Percentiles rank a stretch among this genome's conserved stretches.
These are phyloP conservation scores for Irineochytrium annulatum DNA, from an alignment of 192 early-diverging fungal species.

Conservation along the genomic window DNA sequence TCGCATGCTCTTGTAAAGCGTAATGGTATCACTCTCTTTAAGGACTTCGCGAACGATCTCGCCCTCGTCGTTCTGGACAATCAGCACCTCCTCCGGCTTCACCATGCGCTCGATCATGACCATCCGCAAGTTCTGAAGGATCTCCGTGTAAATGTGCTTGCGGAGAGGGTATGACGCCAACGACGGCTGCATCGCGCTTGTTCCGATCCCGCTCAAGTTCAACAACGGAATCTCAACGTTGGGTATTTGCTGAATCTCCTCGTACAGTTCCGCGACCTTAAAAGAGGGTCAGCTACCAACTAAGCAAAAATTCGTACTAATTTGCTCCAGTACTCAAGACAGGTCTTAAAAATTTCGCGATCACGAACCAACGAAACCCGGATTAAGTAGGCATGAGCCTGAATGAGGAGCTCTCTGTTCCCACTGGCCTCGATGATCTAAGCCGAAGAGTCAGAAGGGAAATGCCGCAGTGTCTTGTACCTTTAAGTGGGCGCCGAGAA, in stretches of 20 bases:
- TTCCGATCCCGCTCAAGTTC: constrained; percentile 51
- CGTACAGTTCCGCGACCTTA: constrained; percentile 78
- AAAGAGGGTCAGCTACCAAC: neutral
- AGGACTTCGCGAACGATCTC: constrained; percentile 97
- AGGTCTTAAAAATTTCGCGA: constrained; percentile 96
- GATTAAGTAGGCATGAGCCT: constrained; percentile 87
- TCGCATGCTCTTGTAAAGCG: constrained; percentile 95
- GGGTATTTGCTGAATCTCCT: constrained; percentile 68
- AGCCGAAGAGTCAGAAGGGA: neutral
- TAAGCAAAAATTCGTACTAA: constrained; percentile 49
- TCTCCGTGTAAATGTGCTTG: constrained; percentile 78
- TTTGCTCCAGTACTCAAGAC: constrained; percentile 96
- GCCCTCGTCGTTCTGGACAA: constrained; percentile 99
- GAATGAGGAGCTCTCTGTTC: constrained; percentile 39
- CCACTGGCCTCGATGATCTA: constrained; percentile 25
- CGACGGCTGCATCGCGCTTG: neutral
- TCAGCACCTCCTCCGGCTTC: constrained; percentile 94
- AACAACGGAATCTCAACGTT: constrained; percentile 50
- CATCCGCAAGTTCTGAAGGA: constrained; percentile 79
- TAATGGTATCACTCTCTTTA: constrained; percentile 97
- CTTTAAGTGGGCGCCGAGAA: constrained; percentile 79
- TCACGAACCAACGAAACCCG: constrained; percentile 89
- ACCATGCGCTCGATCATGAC: constrained; percentile 99
- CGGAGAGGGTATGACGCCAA: constrained; percentile 43
- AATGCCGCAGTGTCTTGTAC: constrained; percentile 36